These are phyloP conservation scores for Aspergillus carlsbadensis DNA, from an alignment of 495 filamentous ascomycete species.

Conservation along the genomic window DNA sequence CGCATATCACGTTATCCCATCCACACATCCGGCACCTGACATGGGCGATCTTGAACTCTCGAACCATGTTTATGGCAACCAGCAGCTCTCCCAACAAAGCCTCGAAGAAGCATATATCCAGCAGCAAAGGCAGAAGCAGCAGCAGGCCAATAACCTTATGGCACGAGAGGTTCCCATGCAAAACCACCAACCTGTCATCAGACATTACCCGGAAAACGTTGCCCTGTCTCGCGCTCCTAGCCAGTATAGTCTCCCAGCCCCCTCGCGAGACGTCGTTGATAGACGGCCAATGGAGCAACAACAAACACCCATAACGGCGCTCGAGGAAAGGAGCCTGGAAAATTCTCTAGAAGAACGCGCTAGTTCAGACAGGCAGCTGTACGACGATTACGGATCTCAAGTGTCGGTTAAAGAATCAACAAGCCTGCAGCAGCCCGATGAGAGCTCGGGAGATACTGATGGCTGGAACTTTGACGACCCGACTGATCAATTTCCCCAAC, in stretches of 20 bases:
- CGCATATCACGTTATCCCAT: conserved; percentile 54
- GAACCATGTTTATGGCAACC: conserved; percentile 45
- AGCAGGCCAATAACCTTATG: conserved; percentile 45
- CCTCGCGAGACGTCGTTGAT: conserved; percentile 33
- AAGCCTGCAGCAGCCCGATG: conserved; percentile 34
- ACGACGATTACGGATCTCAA: conserved; percentile 53
- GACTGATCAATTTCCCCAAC: conserved; percentile 35
- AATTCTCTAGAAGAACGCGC: conserved; percentile 55
- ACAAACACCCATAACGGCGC: conserved; percentile 32
- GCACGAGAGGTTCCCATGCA: conserved; percentile 45
- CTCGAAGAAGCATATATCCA: conserved; percentile 52
- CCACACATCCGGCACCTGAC: conserved; percentile 47
- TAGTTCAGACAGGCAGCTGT: conserved; percentile 55
- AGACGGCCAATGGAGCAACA: conserved; percentile 40
- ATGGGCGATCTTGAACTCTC: conserved; percentile 47
- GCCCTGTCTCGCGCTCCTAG: conserved; percentile 32
- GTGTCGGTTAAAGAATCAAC: conserved; percentile 39
- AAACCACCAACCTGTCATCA: conserved; percentile 46
- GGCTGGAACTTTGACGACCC: conserved; percentile 92
- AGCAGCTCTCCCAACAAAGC: conserved; percentile 47
- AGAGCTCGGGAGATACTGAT: conserved; percentile 59
- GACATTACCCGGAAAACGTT: conserved; percentile 45
- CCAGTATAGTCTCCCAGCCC: conserved; percentile 27
- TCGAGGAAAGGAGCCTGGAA: conserved; percentile 43
- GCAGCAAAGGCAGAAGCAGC: conserved; percentile 41